Evolutionary conservation across 2,329 filamentous ascomycete species (phyloP).

Genomic region (Pseudogymnoascus sp.): DNA sequence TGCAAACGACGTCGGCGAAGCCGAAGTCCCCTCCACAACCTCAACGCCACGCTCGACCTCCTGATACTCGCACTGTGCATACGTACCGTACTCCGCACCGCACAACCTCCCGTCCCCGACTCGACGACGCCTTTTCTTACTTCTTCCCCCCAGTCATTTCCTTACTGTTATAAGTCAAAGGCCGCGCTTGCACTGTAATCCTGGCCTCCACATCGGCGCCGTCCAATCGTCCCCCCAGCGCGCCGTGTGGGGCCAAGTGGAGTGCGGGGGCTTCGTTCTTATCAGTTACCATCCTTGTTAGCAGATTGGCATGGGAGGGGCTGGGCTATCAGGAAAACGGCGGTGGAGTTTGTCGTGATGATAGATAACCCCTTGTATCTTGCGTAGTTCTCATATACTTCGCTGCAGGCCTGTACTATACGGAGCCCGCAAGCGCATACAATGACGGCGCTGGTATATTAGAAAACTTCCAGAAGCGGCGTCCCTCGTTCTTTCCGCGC

Average conservation of each 20-base stretch:
- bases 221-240: not conserved
- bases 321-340: not conserved
- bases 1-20: not conserved
- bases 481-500: not conserved
- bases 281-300: not conserved
- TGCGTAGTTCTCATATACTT: not conserved
- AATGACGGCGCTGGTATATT: not conserved
- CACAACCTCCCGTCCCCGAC: not conserved
- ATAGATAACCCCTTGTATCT: not conserved
- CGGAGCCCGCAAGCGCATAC: not conserved
- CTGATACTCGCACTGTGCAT: not conserved
- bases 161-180: not conserved
- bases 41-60: not conserved
- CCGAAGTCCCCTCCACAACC: not conserved
- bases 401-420: not conserved
- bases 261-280: not conserved
- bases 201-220: not conserved
- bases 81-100: not conserved
- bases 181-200: not conserved
- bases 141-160: not conserved
- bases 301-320: not conserved
- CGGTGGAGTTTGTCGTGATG: not conserved
- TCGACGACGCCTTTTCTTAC: not conserved
- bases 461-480: not conserved
- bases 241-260: not conserved